Evolutionary conservation across 257 asterid genomes (phyloP), one percentile per base, ranked within the genome.

Genomic region (Salvia miltiorrhiza): DNA sequence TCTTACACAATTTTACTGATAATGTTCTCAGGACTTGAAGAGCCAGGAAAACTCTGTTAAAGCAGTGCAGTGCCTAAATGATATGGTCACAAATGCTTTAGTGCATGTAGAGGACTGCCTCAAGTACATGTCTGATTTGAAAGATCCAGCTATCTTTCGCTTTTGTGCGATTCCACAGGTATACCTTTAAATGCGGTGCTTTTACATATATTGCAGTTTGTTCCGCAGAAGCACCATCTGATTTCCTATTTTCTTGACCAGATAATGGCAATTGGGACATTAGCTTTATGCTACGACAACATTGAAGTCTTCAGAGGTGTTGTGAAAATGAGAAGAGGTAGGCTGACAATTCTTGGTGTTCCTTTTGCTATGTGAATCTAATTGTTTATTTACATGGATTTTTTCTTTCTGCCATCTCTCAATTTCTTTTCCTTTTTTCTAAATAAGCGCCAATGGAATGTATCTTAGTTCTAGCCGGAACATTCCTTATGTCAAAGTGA

Each of bases 121-220:
- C 74, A 83, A 65, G 10, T 93, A 88, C 81, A 79, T 88, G 96
- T 80, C 87, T 60, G 84, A 64, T 77, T 79, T 93, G 80, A 78
- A 77, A 53, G 87, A 90, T 82, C 96, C 96, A 65, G 75, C 96
- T 72, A 93, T 90, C 74, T 93, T 88, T 65, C 89, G 90, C 16
- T 93, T 93, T 81, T 93, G 99, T 87, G 97, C 96, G 47, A 90
- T 93, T 82, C 99, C 99, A 2, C 97, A 93, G 97, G 97, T 93
- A 85, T 24, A 63, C 57, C 55, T 60, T 37, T 64, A 59, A 43
- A 9, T 56, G 26, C 56, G 19, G 19, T 53, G 59, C 53, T 67
- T 26, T 55, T 30, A 30, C 48, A 52, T 72, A 49, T 21, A 41
- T 69, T 28, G 65, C 48, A 48, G 37, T 62, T 40, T 13, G 53